Base-by-base conservation (phyloP, 1,139 yeast species). In the Wickerhamomyces sp. region DNA sequence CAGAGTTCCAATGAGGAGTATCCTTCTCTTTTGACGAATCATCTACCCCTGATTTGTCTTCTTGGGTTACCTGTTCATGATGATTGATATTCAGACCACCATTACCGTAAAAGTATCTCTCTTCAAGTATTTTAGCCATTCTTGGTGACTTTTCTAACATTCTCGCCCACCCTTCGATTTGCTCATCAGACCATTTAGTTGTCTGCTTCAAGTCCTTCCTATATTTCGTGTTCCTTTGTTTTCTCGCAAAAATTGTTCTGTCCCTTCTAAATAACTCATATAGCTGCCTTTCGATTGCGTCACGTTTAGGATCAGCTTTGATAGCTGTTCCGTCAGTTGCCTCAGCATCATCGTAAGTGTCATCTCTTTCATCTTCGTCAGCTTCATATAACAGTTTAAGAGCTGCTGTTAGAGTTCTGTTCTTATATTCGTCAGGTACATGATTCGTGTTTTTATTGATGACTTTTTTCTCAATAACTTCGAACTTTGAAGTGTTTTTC, bases 81-180 rank as follows among this genome's bases (percentile, higher is more conserved):
- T n/a, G n/a, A n/a, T n/a, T n/a, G n/a, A n/a, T n/a, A n/a, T n/a
- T n/a, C n/a, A n/a, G n/a, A n/a, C n/a, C n/a, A n/a, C n/a, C n/a
- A n/a, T n/a, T n/a, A n/a, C n/a, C n/a, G n/a, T n/a, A 72, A 67
- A 72, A 64, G 50, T 67, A 81, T 48, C 74, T 73, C 40, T 81
- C 85, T 52, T 85, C 95, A 41, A 85, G 58, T 7, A 76, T 44
- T 46, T 72, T 72, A 46, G 72, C 81, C 43, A 85, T 66, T 38
- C 70, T 64, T 1, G 94, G 89, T 34, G 81, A 76, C 48, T 75
- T 76, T 36, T 75, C 71, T 26, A 89, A 59, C 82, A 85, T 83
- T 44, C 84, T 65, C 2, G 84, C 82, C 97, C 97, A 90, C 0
- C 96, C 96, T 65, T 90, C 97, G 34, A 90, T 76, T 58, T 88